Conservation (phyloP, 1,284 basidiomycete genomes). For the Sanguinoderma infundibulare region DNA sequence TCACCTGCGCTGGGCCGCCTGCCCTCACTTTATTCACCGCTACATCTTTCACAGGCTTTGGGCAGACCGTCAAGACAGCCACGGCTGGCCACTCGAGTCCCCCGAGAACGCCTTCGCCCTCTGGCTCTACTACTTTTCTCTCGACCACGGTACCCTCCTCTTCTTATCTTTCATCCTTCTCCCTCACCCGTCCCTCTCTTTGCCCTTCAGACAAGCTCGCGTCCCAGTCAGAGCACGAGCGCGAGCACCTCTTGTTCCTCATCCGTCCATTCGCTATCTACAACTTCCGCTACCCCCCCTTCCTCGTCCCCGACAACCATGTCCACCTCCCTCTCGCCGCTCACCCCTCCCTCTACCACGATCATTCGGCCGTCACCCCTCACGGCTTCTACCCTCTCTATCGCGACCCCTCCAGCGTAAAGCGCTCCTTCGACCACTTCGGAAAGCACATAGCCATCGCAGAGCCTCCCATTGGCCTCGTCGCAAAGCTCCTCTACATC, state of each 20-base stretch:
- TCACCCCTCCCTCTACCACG: constrained; percentile 40
- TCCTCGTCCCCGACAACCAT: constrained; percentile 64
- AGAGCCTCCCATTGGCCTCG: constrained; percentile 55
- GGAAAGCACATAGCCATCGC: constrained; percentile 42
- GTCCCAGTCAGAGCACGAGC: constrained; percentile 41
- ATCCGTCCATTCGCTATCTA: constrained; percentile 61
- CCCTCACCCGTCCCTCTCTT: not conserved
- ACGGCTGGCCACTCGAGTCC: constrained; percentile 62
- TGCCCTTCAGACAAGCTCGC: constrained; percentile 46
- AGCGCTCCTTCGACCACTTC: constrained; percentile 43
- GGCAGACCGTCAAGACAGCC: constrained; percentile 39
- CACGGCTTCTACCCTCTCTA: constrained; percentile 68
- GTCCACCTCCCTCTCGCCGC: constrained; percentile 52
- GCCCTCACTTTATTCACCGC: constrained; percentile 47
- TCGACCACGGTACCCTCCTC: constrained; percentile 45
- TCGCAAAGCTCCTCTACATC: constrained; percentile 68
- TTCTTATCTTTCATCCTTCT: constrained; percentile 3
- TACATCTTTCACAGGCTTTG: constrained; percentile 52
- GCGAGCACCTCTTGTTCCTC: constrained; percentile 50
- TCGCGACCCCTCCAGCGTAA: constrained; percentile 36
- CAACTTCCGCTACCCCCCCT: constrained; percentile 52
- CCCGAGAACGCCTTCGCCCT: constrained; percentile 54
- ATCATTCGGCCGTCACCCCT: constrained; percentile 39
- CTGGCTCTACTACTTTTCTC: constrained; percentile 67
- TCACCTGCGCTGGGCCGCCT: constrained; percentile 53